Percentiles rank a stretch among this genome's conserved stretches.
Conservation (phyloP, 768 basidiomycete genomes). For the Podaxis sp. region DNA sequence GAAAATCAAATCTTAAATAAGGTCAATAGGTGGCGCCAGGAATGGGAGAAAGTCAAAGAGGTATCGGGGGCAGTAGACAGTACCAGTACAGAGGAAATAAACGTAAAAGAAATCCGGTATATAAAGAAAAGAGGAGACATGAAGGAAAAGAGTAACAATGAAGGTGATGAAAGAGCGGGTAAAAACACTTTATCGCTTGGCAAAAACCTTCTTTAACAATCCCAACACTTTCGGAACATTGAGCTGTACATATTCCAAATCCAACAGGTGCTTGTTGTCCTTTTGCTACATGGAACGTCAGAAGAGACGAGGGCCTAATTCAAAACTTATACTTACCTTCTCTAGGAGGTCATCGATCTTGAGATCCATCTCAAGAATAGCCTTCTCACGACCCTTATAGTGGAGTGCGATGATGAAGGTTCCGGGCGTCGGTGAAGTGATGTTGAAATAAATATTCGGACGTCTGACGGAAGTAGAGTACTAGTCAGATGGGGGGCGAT, state of each 20-base stretch:
- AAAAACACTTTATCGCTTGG: conserved; percentile 62
- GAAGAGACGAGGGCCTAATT: conserved; percentile 1
- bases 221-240: conserved; percentile 95
- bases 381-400: conserved; percentile 98
- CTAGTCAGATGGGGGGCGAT: conserved; percentile 8
- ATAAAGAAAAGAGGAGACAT: conserved; percentile 16
- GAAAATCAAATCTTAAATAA: conserved; percentile 10
- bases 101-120: conserved; percentile 13
- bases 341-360: conserved; percentile 98
- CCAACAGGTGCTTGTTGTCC: conserved; percentile 94
- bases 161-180: conserved; percentile 21
- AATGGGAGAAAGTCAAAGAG: conserved; percentile 18
- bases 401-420: conserved; percentile 99
- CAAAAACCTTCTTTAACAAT: conserved; percentile 91
- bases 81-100: conserved; percentile 7
- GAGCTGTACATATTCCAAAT: conserved; percentile 96
- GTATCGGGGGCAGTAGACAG: conserved; percentile 11
- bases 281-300: conserved; percentile 72
- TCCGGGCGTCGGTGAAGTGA: conserved; percentile 95
- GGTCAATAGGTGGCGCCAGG: conserved; percentile 16
- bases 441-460: conserved; percentile 98
- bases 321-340: conserved; percentile 60
- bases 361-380: conserved; percentile 98
- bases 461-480: conserved; percentile 52
- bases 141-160: conserved; percentile 2